phyloP scores from a whole-genome alignment of 495 filamentous ascomycete species.

The Glutinoglossum americanum region DNA sequence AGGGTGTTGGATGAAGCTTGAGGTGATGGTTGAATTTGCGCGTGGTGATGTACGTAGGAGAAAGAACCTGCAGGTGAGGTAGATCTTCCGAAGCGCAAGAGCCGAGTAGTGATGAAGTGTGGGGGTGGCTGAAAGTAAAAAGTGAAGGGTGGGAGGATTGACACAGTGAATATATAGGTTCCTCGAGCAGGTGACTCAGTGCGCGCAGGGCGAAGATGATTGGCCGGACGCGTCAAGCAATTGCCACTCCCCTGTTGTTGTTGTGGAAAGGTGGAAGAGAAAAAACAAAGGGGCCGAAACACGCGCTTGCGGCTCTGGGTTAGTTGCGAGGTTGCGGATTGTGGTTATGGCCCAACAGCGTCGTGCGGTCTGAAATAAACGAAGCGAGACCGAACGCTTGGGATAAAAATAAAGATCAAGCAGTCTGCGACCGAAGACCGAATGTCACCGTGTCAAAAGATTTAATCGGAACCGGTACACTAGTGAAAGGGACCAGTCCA shows the following conservation, averaged over 20 bases:
- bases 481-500: not conserved
- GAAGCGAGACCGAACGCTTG: no score
- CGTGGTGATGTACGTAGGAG: not conserved
- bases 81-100: not conserved
- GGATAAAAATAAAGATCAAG: no score
- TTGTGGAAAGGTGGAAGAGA: not conserved
- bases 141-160: not conserved
- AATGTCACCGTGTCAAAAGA: not conserved
- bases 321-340: not conserved
- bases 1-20: no score
- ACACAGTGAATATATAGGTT: not conserved
- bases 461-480: not conserved
- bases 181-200: not conserved
- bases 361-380: no score
- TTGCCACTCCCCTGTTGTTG: not conserved
- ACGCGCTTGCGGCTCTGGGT: not conserved
- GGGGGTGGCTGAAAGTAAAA: slow-evolving; percentile 1
- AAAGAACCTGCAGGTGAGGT: not conserved
- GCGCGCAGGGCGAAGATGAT: not conserved
- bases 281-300: not conserved
- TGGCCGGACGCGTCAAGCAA: not conserved
- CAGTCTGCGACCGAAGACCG: not conserved
- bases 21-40: not conserved
- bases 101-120: not conserved
- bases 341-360: no score